Evolutionary conservation across 768 basidiomycete species (phyloP).

Genomic region (Solioccasus polychromus): DNA sequence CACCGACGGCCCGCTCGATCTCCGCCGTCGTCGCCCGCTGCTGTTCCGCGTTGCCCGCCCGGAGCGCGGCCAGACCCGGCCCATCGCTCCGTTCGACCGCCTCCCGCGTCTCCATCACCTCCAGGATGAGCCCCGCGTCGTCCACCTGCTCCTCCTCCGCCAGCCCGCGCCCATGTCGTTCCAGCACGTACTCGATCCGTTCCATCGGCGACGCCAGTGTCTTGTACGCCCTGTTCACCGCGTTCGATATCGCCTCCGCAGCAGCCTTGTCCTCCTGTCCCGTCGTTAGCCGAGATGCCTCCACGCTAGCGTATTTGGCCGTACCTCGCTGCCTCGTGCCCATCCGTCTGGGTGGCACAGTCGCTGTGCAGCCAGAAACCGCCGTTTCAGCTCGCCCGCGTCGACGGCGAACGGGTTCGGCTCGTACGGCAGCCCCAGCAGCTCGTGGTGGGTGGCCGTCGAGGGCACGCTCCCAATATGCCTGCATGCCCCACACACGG

Average conservation of each 20-base stretch:
- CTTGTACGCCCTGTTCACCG: slow-evolving; percentile 81
- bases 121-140: slow-evolving; percentile 66
- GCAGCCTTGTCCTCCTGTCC: slow-evolving; percentile 21
- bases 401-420: slow-evolving; percentile 76
- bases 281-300: slow-evolving; percentile 8
- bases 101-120: slow-evolving; percentile 80
- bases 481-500: slow-evolving; percentile 74
- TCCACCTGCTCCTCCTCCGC: slow-evolving; percentile 71
- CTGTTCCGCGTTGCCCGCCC: slow-evolving; percentile 57
- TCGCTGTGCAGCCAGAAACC: slow-evolving; percentile 71
- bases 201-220: slow-evolving; percentile 68
- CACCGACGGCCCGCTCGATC: slow-evolving; percentile 49
- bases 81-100: slow-evolving; percentile 59
- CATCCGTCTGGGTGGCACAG: slow-evolving; percentile 87
- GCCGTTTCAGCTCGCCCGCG: slow-evolving; percentile 51
- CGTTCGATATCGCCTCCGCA: slow-evolving; percentile 52
- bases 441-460: slow-evolving; percentile 57
- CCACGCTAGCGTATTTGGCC: slow-evolving; percentile 8
- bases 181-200: slow-evolving; percentile 80
- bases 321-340: slow-evolving; percentile 64
- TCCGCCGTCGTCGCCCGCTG: slow-evolving; percentile 43
- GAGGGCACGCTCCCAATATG: slow-evolving; percentile 58
- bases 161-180: slow-evolving; percentile 52
- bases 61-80: slow-evolving; percentile 48
- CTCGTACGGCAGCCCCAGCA: slow-evolving; percentile 60